These are phyloP conservation scores for Clavispora phyllophila DNA, from an alignment of 805 yeast species.

Conservation along the genomic window DNA sequence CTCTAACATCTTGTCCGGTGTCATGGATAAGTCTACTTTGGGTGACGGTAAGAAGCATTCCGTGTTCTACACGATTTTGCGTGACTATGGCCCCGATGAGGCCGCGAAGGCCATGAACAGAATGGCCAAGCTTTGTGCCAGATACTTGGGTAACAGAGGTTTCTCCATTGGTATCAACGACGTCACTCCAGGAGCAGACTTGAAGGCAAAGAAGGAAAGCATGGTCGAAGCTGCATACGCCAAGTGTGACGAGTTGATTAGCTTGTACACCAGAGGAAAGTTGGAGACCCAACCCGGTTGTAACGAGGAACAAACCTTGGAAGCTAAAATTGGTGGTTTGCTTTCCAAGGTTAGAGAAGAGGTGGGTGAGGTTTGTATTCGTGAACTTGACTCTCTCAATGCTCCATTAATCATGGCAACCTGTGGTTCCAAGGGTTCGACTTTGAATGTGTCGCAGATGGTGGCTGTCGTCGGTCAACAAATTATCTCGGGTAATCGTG, in stretches of 20 bases:
- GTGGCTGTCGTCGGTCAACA: constrained; percentile 99
- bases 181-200: constrained; percentile 85
- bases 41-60: constrained; percentile 99
- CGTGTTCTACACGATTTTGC: constrained; percentile 86
- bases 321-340: constrained; percentile 94
- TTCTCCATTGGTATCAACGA: constrained; percentile 96
- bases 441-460: constrained; percentile 97
- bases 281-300: constrained; percentile 99
- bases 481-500: constrained; percentile 97
- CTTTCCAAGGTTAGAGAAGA: constrained; percentile 97
- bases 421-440: constrained; percentile 98
- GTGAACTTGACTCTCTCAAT: constrained; percentile 80
- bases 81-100: constrained; percentile 96
- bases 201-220: constrained; percentile 72
- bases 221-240: constrained; percentile 88
- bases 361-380: constrained; percentile 96
- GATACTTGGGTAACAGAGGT: constrained; percentile 91
- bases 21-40: constrained; percentile 91
- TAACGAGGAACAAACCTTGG: constrained; percentile 96
- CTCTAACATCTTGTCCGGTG: constrained; percentile 83
- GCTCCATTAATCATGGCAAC: constrained; percentile 99
- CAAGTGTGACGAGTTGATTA: constrained; percentile 88
- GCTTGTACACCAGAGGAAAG: constrained; percentile 71
- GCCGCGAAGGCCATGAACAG: constrained; percentile 97
- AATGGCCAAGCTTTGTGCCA: constrained; percentile 98